phyloP scores from a whole-genome alignment of 257 asterid species.

The Nicotiana sylvestris region DNA sequence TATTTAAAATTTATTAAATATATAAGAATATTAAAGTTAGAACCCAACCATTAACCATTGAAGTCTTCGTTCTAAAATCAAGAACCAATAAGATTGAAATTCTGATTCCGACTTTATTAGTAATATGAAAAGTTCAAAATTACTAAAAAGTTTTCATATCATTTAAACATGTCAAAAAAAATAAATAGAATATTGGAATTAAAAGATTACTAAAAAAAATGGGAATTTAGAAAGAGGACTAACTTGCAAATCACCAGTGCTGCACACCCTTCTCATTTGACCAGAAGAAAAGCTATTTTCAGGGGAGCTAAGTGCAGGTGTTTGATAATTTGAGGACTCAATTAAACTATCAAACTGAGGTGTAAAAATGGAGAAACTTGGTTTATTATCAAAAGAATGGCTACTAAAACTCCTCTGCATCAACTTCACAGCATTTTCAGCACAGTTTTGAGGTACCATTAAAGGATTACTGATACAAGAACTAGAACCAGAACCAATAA shows the following conservation, averaged over 20 bases:
- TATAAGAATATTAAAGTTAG: no score
- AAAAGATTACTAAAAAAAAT: not conserved
- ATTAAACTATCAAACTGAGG: slow-evolving; percentile 39
- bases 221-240: not conserved
- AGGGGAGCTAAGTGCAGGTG: slow-evolving; percentile 35
- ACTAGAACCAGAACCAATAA: not conserved
- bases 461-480: slow-evolving; percentile 16
- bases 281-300: slow-evolving; percentile 36
- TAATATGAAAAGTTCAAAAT: no score
- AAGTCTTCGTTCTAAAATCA: no score
- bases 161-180: no score
- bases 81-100: no score
- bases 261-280: slow-evolving; percentile 78
- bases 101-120: no score
- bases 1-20: no score
- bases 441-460: slow-evolving; percentile 26
- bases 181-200: no score
- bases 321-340: slow-evolving; percentile 38
- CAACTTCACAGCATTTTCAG: slow-evolving; percentile 44
- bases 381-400: slow-evolving; percentile 44
- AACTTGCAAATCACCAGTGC: slow-evolving; percentile 87
- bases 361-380: slow-evolving; percentile 23
- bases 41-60: no score
- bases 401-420: slow-evolving; percentile 86
- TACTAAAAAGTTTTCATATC: no score